Evolutionary conservation across 345 rosid genomes (phyloP), one percentile per base, ranked within the genome.

Genomic region (Geranium rotundifolium): DNA sequence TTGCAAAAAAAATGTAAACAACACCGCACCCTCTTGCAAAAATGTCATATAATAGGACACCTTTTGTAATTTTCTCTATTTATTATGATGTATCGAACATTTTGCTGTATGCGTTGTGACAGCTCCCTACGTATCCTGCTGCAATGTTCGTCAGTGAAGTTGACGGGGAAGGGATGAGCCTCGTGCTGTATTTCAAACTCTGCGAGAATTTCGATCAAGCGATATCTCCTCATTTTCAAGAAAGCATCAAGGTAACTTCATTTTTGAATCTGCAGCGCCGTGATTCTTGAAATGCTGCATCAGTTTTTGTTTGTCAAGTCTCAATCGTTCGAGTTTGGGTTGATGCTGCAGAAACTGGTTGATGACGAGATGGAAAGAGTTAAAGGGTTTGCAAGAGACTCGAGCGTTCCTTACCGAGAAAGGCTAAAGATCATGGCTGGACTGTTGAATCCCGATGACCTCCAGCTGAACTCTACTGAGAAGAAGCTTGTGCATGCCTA

Each of bases 111-210:
- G 52, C 19, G 31, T 17, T 58, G 19, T 65, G 19, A 70, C 85
- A 92, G 98, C 73, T 91, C 66, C 98, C 98, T 41, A 87, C 93
- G 34, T 92, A 92, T 79, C 98, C 97, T 54, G 86, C 91, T 39
- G 79, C 93, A 39, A 81, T 92, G 90, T 92, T 92, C 72, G 84
- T 82, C 46, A 96, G 95, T 1, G 97, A 89, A 61, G 80, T 76
- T 19, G 85, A 85, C 71, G 98, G 98, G 7, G 98, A 89, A 84
- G 97, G 98, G 61, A 79, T 92, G 91, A 92, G 97, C 70, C 89
- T 92, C 20, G 88, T 92, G 27, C 77, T 92, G 49, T 87, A 89
- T 66, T 92, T 92, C 60, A 89, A 83, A 75, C 65, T 84, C 59
- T 68, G 79, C 4, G 91, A 92, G 16, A 80, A 80, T 64, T 79